Evolutionary conservation across 2,329 filamentous ascomycete species (phyloP).

Genomic region (Juglanconis oblonga): DNA sequence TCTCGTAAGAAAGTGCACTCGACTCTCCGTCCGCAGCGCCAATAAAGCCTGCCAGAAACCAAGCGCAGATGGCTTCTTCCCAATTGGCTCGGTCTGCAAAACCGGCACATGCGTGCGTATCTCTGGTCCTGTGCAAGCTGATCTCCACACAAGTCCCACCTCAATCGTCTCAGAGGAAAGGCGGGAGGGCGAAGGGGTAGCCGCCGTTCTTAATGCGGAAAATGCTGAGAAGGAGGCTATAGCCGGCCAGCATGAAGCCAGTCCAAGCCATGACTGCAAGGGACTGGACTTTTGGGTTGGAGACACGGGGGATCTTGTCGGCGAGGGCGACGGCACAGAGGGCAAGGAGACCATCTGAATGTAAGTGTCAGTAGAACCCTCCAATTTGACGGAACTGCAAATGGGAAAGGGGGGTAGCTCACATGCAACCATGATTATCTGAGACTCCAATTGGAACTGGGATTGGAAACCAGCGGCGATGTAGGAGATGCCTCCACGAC

Average conservation of each 20-base stretch:
- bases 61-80: neutral
- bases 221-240: constrained; percentile 90
- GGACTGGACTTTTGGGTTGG: constrained; percentile 73
- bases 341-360: constrained; percentile 64
- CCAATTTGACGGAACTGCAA: neutral
- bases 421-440: constrained; percentile 94
- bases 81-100: neutral
- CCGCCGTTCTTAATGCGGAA: constrained; percentile 94
- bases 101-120: neutral
- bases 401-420: constrained; percentile 29
- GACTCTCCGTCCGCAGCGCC: neutral
- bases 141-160: neutral
- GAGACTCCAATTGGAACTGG: constrained; percentile 91
- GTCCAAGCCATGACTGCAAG: constrained; percentile 79
- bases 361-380: constrained; percentile 21
- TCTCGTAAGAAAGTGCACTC: neutral
- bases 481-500: constrained; percentile 81
- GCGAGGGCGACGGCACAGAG: constrained; percentile 91
- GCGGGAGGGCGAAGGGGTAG: constrained; percentile 91
- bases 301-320: constrained; percentile 87
- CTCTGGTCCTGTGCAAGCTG: neutral
- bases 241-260: constrained; percentile 72
- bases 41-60: neutral
- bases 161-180: constrained; percentile 59
- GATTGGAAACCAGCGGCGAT: constrained; percentile 91